These are phyloP conservation scores for Porodaedalea pini DNA, from an alignment of 1,284 basidiomycete genomes.

Conservation along the genomic window DNA sequence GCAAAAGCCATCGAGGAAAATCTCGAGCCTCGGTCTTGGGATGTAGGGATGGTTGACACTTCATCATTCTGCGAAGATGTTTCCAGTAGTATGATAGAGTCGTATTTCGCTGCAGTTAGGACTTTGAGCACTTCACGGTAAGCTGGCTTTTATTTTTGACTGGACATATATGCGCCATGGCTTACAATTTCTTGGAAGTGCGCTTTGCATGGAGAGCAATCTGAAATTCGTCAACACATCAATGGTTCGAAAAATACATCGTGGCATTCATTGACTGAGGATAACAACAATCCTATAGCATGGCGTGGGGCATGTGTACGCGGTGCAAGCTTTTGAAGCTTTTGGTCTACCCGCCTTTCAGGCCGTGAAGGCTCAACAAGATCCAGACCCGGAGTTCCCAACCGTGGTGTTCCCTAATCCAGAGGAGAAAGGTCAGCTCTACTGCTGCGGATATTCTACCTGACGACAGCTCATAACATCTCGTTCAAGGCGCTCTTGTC, in stretches of 20 bases:
- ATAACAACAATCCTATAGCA: constrained; percentile 39
- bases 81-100: constrained; percentile 54
- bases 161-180: not conserved
- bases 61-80: constrained; percentile 50
- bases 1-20: constrained; percentile 60
- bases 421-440: constrained; percentile 71
- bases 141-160: constrained; percentile 14
- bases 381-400: constrained; percentile 78
- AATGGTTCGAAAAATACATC: constrained; percentile 33
- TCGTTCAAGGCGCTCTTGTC: constrained; percentile 52
- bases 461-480: constrained; percentile 1
- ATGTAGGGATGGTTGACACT: constrained; percentile 33
- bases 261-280: not conserved
- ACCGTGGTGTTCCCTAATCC: constrained; percentile 84
- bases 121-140: constrained; percentile 44
- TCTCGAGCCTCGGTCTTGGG: constrained; percentile 53
- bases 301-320: constrained; percentile 71
- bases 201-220: constrained; percentile 3
- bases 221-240: constrained; percentile 76
- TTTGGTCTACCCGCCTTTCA: constrained; percentile 58
- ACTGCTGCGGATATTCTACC: constrained; percentile 19
- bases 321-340: constrained; percentile 50
- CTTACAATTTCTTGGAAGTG: not conserved
- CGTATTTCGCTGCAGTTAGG: constrained; percentile 53
- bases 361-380: constrained; percentile 59